Base-by-base conservation (phyloP, 371 early-diverging fungal genomes). In the Fennellomyces sp. region DNA sequence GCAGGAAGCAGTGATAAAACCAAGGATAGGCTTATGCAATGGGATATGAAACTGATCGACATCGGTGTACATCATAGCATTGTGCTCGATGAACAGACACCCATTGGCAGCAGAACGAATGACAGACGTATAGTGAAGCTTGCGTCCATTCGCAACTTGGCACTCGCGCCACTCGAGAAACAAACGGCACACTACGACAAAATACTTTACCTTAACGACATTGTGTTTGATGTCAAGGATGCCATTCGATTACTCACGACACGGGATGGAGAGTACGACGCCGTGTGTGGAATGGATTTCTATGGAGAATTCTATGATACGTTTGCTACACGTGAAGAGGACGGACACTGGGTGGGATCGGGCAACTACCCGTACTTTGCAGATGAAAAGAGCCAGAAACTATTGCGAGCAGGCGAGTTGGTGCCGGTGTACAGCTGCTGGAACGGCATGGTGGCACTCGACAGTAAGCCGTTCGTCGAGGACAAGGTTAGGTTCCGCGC, bases 371-470 rank as follows among this genome's bases (percentile, higher is more conserved):
- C 71, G 5, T 71, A 66, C 42, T 66, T 71, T 45, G 39, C 42
- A 28, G 64, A 66, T 39, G 15, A 41, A n/a, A 38, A 29, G 2
- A 66, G 62, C 30, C 57, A 42, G 13, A 26, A 52, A 15, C 52
- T 72, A 5, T 30, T 68, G 5, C 26, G 38, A 3, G 26, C 42
- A 11, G 52, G 54, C 15, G 30, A 64, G 19, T 53, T 49, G 1
- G 59, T 72, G 11, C 69, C 66, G 12, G 73, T 72, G 10, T 72
- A 66, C 53, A 66, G 66, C 28, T 72, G 73, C 45, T 72, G 73
- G 73, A 66, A 66, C 30, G 73, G 73, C 36, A 64, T 66, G 64
- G 64, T 58, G 11, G 63, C 56, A 8, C 35, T 72, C n/a, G n/a
- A 28, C 26, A 29, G 50, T 13, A 8, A 56, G 6, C 41, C 56